Base-by-base conservation (phyloP, 2,329 filamentous ascomycete genomes). In the Fusarium sterilihyphosum region DNA sequence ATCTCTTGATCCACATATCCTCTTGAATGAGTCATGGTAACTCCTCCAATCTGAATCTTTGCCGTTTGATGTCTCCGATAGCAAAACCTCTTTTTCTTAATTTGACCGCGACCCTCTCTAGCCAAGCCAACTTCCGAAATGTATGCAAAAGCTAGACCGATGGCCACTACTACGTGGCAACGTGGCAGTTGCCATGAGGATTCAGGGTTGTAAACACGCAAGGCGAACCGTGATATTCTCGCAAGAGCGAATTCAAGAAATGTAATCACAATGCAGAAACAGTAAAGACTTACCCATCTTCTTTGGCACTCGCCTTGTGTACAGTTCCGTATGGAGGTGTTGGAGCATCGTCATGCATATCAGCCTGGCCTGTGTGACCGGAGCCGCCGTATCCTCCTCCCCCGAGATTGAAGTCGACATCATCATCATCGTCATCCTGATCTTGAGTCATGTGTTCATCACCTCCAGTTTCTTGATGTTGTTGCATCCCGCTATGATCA, bases 251-350 rank as follows among this genome's bases (percentile, higher is more conserved):
- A 43, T 66, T 68, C 63, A 54, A 46, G 58, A 65, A 57, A 65
- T 60, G 66, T 69, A 75, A 79, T 78, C 76, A 81, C 77, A 67
- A 70, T 26, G 62, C 49, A 67, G 65, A 68, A 70, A 77, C 60
- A 43, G 43, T 40, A 58, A 31, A 73, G 67, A 85, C 84, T 84
- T 80, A 85, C 84, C 84, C 84, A 66, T 85, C 84, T 79, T 85
- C 84, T 78, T 85, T 85, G 76, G 95, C 93, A 70, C 92, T 92
- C 71, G 93, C 91, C 69, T 88, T 90, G 72, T 84, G 82, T 22
- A 83, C 82, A 33, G 81, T 80, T 65, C 83, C 82, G 41, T 82
- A 81, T 7, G 79, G 82, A 54, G 78, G 79, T 43, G 83, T 77
- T 37, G 77, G 75, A 46, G 70, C 76, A 26, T 78, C 78, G 35